phyloP scores from a whole-genome alignment of 306 rosid genomes.

The Cucumis melo region DNA sequence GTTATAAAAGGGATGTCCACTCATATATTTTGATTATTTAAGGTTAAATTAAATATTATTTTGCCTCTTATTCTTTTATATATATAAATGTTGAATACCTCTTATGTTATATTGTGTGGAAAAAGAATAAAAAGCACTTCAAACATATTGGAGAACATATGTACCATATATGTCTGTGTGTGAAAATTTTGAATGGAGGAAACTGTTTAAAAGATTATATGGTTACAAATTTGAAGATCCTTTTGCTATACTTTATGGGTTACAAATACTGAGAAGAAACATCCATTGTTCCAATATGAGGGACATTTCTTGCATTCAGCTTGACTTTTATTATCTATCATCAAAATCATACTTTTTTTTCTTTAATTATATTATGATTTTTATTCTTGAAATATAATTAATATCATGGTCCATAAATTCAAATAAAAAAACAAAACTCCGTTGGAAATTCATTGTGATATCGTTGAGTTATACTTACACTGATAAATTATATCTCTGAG shows the following conservation, averaged over 20 bases:
- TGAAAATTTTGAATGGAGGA: not conserved
- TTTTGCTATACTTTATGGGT: slow-evolving; percentile 1
- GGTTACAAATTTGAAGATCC: not conserved
- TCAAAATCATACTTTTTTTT: not conserved
- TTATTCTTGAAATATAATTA: too few species aligned
- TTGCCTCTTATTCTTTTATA: too few species aligned
- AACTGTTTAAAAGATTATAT: not conserved
- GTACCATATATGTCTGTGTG: not conserved
- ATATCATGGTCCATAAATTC: too few species aligned
- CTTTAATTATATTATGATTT: too few species aligned
- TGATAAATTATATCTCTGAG: too few species aligned
- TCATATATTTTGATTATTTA: not conserved
- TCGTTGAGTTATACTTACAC: too few species aligned
- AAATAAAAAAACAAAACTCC: too few species aligned
- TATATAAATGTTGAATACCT: too few species aligned
- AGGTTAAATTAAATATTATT: not conserved
- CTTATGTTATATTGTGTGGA: too few species aligned
- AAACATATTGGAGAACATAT: not conserved
- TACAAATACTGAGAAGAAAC: not conserved
- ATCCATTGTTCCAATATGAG: not conserved
- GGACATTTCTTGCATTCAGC: not conserved
- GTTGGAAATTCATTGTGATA: too few species aligned
- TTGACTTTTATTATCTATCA: not conserved
- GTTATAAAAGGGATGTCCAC: not conserved
- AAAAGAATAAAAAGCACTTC: not conserved